Evolutionary conservation across 306 rosid species (phyloP), one percentile per base, ranked within the genome.

Genomic region (Hylodesmum podocarpum): DNA sequence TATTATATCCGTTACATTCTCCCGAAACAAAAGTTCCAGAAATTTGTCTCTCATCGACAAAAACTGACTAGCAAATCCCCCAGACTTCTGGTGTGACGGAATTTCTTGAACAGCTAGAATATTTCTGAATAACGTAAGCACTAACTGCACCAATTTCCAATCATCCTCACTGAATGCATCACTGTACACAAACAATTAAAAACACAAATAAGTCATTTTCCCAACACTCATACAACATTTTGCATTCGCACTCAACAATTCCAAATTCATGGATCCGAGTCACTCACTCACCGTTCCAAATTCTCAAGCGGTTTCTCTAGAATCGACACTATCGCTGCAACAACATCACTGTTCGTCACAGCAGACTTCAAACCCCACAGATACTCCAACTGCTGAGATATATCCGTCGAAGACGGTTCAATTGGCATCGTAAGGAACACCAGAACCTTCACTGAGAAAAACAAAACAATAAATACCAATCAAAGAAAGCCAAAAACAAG

Each of bases 361-460:
- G 94, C 86, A 78, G 93, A 87, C 80, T 92, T 95, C 78, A 92
- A 77, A 24, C 80, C 88, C 98, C 98, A 92, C 4, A 95, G 68
- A 88, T 86, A 90, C 76, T 95, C 98, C 66, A 89, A 72, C 78
- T 95, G 98, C 57, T 90, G 96, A 22, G 91, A 43, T 59, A 88
- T 78, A 67, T 92, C 93, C 3, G 81, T 87, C 6, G 97, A 95
- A 8, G 91, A 78, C 19, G 92, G 86, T 72, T 95, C 98, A 19
- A 92, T 61, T 0, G 98, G 98, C 98, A 95, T 95, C 0, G 97
- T 90, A 62, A 92, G 87, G 79, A 95, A 95, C 83, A 92, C 98
- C 89, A 95, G 43, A 68, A 95, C 91, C 86, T 95, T 95, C 82
- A 95, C 98, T 92, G 85, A 43, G 41, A 24, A 49, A 21, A 8